Evolutionary conservation across 192 early-diverging fungal genomes (phyloP), one percentile per base, ranked within the genome.

Genomic region (Ambispora gerdemannii): DNA sequence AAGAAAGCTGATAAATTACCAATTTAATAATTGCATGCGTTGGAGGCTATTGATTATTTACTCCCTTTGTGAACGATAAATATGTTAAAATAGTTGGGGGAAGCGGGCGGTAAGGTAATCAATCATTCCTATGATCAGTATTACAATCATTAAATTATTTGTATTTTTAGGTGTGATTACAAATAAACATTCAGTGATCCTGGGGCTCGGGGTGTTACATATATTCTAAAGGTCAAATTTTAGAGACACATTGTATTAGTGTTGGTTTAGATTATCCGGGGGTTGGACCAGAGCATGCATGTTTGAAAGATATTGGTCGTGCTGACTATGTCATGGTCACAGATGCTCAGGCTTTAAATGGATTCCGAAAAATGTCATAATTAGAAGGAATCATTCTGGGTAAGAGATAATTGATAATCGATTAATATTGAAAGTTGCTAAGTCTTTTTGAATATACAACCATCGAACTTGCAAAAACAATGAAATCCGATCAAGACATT

Each of bases 251-350:
- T 77, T 92, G 90, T 55, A 91, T 99, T 67, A 90, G 90, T 67
- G 93, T 95, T 51, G 97, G 95, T 20, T 82, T 99, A 50, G 94
- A 97, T 81, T 99, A 99, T 78, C 94, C 97, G 17, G 97, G 95
- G 60, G 95, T 99, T 52, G 97, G 95, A 28, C 97, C 97, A 28
- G 95, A 99, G 74, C 95, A 96, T 76, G 86, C 95, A 30, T 95
- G 84, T 82, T 86, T 99, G 71, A 91, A 93, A 79, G 89, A 92
- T 71, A 85, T 84, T 35, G 87, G 89, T 28, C 87, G 97, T 50
- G 97, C 89, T 59, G 86, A 93, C 66, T 98, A 93, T 72, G 72
- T 81, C 38, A 78, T 85, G 6, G 93, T 91, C 63, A 89, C 88
- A 4, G 95, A 98, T 70, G 84, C 81, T 6, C 86, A 97, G 71